Conservation (phyloP, 495 filamentous ascomycete genomes). For the Penicillium bovifimosum region DNA sequence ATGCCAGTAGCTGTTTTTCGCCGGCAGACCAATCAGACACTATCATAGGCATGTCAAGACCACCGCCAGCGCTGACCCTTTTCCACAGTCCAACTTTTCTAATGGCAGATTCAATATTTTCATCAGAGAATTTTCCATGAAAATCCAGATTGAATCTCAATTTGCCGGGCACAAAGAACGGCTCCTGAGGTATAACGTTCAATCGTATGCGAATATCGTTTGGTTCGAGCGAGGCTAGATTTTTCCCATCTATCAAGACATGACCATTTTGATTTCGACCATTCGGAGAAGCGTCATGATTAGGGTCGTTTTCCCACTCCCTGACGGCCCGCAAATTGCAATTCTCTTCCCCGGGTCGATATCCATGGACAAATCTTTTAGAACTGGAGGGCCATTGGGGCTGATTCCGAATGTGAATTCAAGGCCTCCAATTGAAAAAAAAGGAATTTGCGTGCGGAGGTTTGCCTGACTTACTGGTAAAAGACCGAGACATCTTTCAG, state of each 20-base stretch:
- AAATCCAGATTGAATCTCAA: conserved; percentile 10
- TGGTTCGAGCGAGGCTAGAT: conserved; percentile 28
- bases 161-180: conserved; percentile 17
- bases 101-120: neutral
- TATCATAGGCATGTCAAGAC: conserved; percentile 6
- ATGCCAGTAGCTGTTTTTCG: conserved; percentile 20
- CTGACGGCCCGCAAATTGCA: no score
- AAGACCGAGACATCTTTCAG: no score
- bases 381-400: neutral
- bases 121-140: neutral
- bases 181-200: conserved; percentile 43
- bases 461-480: no score
- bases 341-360: no score
- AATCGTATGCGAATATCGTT: conserved; percentile 26
- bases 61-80: conserved; percentile 14
- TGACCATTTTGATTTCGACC: neutral
- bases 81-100: conserved; percentile 23
- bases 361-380: conserved; percentile 21
- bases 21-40: conserved; percentile 18
- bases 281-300: neutral
- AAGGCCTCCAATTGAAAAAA: no score
- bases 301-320: conserved; percentile 6
- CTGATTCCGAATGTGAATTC: no score
- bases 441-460: no score
- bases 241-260: neutral